Evolutionary conservation across 1,139 yeast genomes (phyloP).

Genomic region (Geotrichum europaeum): DNA sequence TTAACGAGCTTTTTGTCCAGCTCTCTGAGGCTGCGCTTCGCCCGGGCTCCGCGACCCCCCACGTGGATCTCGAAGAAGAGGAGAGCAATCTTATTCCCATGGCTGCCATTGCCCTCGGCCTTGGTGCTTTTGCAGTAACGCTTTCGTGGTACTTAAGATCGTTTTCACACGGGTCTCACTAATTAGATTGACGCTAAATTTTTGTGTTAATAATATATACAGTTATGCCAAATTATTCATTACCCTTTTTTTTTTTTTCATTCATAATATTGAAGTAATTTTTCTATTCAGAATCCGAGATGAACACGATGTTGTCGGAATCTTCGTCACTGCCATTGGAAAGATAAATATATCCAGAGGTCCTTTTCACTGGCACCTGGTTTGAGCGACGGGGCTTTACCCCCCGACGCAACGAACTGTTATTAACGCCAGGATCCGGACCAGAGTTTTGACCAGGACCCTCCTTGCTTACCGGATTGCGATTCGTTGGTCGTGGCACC

Average conservation of each 20-base stretch:
- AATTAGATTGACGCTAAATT: background rate
- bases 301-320: background rate
- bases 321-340: background rate
- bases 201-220: background rate
- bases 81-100: slow-evolving; percentile 43
- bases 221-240: background rate
- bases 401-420: too few species aligned
- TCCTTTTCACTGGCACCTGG: too few species aligned
- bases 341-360: background rate
- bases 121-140: slow-evolving; percentile 20
- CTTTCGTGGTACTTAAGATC: slow-evolving; percentile 20
- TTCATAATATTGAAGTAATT: background rate
- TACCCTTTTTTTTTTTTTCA: too few species aligned
- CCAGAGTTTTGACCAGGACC: too few species aligned
- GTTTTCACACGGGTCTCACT: background rate
- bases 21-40: slow-evolving; percentile 80
- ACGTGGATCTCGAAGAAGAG: slow-evolving; percentile 64
- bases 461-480: too few species aligned
- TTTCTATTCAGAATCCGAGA: background rate
- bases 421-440: too few species aligned
- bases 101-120: slow-evolving; percentile 24
- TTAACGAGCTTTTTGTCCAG: slow-evolving; percentile 79
- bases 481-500: too few species aligned
- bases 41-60: slow-evolving; percentile 78
- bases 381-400: too few species aligned